These are phyloP conservation scores for Eucalyptus camaldulensis DNA, from an alignment of 345 rosid species.

Conservation along the genomic window DNA sequence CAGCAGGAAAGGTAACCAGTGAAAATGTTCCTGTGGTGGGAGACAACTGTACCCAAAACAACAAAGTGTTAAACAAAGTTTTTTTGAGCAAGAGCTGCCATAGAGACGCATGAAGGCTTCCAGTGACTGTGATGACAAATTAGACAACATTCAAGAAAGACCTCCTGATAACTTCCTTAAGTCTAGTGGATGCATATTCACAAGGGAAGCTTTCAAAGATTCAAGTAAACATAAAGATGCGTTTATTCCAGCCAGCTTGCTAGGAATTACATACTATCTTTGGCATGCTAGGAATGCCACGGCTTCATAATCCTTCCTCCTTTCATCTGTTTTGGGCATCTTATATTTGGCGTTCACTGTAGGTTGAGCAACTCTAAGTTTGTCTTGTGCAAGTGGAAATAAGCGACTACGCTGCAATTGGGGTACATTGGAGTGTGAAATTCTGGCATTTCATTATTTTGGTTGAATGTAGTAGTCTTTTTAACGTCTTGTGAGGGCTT, in stretches of 20 bases:
- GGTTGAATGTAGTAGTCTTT: neutral
- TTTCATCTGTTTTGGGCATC: neutral
- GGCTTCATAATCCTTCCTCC: neutral
- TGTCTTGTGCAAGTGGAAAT: neutral
- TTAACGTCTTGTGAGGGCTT: neutral
- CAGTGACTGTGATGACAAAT: neutral
- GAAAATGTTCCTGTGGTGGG: constrained; percentile 46
- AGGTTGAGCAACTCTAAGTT: neutral
- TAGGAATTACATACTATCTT: neutral
- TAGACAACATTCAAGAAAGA: neutral
- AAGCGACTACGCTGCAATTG: neutral
- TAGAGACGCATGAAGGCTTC: neutral
- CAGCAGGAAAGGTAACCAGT: constrained; percentile 4
- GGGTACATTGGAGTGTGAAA: neutral
- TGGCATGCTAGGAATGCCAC: neutral
- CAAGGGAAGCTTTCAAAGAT: neutral
- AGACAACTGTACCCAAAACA: constrained; percentile 15
- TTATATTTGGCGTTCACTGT: neutral
- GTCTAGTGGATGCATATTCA: neutral
- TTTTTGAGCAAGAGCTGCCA: neutral
- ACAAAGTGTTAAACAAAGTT: neutral
- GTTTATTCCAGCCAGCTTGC: neutral
- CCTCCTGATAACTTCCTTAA: neutral
- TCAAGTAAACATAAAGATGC: neutral
- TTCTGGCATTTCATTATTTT: neutral